Evolutionary conservation across 2,329 filamentous ascomycete species (phyloP).

Genomic region (Dactylellina haptotyla): DNA sequence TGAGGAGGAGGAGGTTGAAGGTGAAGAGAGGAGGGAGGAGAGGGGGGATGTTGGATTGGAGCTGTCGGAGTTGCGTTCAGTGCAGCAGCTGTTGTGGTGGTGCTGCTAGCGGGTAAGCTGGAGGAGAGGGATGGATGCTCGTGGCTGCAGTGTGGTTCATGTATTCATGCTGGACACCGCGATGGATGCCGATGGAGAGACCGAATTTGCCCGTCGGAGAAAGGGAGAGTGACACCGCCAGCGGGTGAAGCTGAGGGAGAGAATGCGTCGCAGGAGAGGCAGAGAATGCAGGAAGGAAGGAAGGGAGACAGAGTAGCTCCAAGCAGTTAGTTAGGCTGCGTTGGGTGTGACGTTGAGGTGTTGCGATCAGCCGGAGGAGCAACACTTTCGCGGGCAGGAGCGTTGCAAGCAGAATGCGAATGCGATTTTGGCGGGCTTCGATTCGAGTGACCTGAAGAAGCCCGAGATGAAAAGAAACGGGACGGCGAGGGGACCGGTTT

Average conservation of each 20-base stretch:
- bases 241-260: no score
- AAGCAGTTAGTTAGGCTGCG: no score
- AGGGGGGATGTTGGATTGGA: neutral
- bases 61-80: no score
- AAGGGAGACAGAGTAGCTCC: neutral
- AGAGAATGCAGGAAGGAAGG: neutral
- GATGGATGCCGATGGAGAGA: no score
- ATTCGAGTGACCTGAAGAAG: neutral
- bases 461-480: neutral
- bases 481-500: neutral
- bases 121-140: no score
- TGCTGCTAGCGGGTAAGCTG: no score
- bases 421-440: neutral
- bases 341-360: conserved; percentile 33
- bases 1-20: neutral
- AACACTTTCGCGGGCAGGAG: neutral
- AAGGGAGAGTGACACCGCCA: no score
- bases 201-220: no score
- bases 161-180: no score
- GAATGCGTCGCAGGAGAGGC: conserved; percentile 22
- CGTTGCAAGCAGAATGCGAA: conserved; percentile 2
- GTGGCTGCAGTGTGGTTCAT: no score
- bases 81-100: no score
- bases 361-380: conserved; percentile 19
- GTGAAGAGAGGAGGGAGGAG: neutral